phyloP scores from a whole-genome alignment of 768 basidiomycete species.

The Imleria badia region DNA sequence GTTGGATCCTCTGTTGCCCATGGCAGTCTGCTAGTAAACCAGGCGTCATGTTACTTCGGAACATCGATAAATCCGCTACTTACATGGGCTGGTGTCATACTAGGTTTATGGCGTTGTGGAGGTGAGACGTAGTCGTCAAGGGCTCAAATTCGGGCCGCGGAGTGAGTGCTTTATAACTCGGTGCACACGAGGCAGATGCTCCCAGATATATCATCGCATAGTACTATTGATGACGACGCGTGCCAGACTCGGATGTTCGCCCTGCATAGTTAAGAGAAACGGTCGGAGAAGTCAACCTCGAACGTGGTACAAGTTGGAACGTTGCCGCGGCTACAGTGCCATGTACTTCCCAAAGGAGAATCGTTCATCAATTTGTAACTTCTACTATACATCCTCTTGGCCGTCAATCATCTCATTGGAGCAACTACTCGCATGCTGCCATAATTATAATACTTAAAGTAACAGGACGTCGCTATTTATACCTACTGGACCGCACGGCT shows the following conservation, averaged over 20 bases:
- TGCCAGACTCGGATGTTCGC: neutral
- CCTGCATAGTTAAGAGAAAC: neutral
- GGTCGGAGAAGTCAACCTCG: neutral
- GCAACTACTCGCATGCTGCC: no score
- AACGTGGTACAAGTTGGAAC: neutral
- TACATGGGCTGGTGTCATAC: neutral
- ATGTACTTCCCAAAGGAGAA: no score
- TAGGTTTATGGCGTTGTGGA: neutral
- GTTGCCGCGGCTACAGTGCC: no score
- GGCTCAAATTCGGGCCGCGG: neutral
- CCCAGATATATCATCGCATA: slow-evolving; percentile 16
- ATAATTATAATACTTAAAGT: no score
- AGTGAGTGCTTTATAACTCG: slow-evolving; percentile 4
- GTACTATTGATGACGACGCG: neutral
- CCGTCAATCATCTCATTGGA: no score
- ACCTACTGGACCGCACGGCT: no score
- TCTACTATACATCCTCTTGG: no score
- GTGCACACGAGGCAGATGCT: slow-evolving; percentile 22
- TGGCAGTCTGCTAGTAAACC: neutral
- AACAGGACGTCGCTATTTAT: no score
- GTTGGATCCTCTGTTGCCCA: neutral
- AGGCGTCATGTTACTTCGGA: neutral
- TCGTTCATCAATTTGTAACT: no score
- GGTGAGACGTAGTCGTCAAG: neutral
- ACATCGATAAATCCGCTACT: neutral